Evolutionary conservation across 129 eudicot species (phyloP), one percentile per base, ranked within the genome.

Genomic region (Calendula officinalis): DNA sequence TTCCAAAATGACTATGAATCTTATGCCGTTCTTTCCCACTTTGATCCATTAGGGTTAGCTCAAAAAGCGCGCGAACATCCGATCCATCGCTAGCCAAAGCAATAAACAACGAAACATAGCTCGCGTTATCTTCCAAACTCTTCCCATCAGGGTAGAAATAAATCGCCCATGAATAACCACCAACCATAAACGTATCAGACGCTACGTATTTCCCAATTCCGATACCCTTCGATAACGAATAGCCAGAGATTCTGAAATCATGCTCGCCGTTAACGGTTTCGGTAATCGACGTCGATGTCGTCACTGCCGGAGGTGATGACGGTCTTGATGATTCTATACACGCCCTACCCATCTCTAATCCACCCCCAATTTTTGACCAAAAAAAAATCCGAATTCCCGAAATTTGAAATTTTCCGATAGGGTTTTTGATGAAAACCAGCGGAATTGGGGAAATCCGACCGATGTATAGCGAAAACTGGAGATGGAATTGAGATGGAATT

Each of bases 71-170:
- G 52, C 98, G 74, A 10, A 91, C 98, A 67, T 91, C 96, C 6
- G 90, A 71, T 1, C 88, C 98, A 6, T 91, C 91, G 40, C 94
- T 78, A 0, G 96, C 96, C 49, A 91, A 70, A 11, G 98, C 98
- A 62, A 91, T 87, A 32, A 91, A 91, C 72, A 87, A 64, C 34
- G 98, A 91, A 8, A 91, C 98, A 53, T 84, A 85, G 3, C 70
- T 40, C n/a, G 84, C 84, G 61, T 91, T 87, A 68, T 87, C 98
- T 74, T 91, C 98, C 12, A 54, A 3, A 37, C 96, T 91, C 78
- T 91, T 91, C 58, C 98, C 98, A 58, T 91, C 98, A 4, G 98
- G 98, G 38, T 91, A 91, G 49, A 91, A 91, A 64, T 91, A 91
- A 16, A 91, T 78, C 39, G 98, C 94, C 96, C 96, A 91, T 9